phyloP scores from a whole-genome alignment of 2,329 filamentous ascomycete genomes.

The Geoglossum cookeanum region DNA sequence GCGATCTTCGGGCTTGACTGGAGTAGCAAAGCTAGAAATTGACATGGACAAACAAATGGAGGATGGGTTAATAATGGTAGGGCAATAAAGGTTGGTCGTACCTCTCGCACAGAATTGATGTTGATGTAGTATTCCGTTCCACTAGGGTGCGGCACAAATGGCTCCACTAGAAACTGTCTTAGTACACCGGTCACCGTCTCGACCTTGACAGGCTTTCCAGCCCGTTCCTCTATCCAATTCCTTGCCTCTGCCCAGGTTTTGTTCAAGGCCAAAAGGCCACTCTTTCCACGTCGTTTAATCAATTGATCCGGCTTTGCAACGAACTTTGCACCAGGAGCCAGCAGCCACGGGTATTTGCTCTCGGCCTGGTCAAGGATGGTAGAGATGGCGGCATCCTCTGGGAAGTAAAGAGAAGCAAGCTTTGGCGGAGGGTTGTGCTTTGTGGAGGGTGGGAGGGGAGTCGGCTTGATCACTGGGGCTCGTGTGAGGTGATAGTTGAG shows the following conservation, averaged over 20 bases:
- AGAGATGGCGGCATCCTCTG: conserved; percentile 66
- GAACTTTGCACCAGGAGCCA: conserved; percentile 68
- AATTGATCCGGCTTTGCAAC: conserved; percentile 99
- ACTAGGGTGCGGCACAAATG: conserved; percentile 87
- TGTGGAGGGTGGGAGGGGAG: conserved; percentile 63
- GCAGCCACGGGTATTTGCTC: conserved; percentile 89
- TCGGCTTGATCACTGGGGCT: conserved; percentile 92
- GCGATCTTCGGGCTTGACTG: too few species aligned
- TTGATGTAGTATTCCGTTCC: conserved; percentile 99
- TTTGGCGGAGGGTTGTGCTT: conserved; percentile 87
- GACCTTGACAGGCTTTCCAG: conserved; percentile 81
- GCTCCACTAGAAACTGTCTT: conserved; percentile 93
- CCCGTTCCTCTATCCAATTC: conserved; percentile 82
- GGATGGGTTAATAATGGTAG: not conserved
- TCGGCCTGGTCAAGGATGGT: conserved; percentile 88
- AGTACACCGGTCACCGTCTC: conserved; percentile 79
- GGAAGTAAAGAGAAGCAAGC: conserved; percentile 83
- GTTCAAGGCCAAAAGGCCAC: conserved; percentile 86
- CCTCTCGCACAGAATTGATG: conserved; percentile 99
- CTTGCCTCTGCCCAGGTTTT: conserved; percentile 91
- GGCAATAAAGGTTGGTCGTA: conserved; percentile 35
- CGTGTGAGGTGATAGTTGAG: conserved; percentile 99
- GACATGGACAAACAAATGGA: not conserved
- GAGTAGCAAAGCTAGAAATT: not conserved
- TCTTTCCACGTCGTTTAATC: conserved; percentile 99